Conservation (phyloP, 352 stramenopile species). For the Thraustochytrium striatum region DNA sequence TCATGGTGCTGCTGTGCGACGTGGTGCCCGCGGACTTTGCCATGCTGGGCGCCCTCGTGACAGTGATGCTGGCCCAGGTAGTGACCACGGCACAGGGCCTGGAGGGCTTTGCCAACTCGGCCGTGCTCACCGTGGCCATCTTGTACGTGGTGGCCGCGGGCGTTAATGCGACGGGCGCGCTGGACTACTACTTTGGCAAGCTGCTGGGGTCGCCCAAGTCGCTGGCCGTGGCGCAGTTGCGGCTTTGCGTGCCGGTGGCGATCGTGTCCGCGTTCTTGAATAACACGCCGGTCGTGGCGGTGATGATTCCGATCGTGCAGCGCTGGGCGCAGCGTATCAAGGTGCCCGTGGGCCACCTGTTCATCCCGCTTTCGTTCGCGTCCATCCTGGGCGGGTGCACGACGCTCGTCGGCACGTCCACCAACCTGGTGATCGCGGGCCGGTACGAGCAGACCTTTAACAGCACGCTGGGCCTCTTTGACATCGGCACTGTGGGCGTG, state of each 20-base stretch:
- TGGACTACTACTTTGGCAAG: slow-evolving; percentile 68
- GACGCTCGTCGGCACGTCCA: slow-evolving; percentile 68
- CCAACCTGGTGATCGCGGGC: slow-evolving; percentile 66
- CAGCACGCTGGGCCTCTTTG: slow-evolving; percentile 62
- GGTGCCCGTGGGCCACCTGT: slow-evolving; percentile 58
- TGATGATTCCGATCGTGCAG: slow-evolving; percentile 70
- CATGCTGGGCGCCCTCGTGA: slow-evolving; percentile 56
- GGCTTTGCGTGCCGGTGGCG: slow-evolving; percentile 63
- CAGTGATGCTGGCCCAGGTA: slow-evolving; percentile 61
- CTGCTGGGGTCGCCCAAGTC: slow-evolving; percentile 61
- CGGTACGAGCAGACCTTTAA: slow-evolving; percentile 58
- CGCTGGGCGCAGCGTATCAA: slow-evolving; percentile 61
- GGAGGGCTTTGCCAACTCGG: slow-evolving; percentile 63
- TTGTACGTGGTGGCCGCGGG: slow-evolving; percentile 65
- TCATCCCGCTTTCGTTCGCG: slow-evolving; percentile 66
- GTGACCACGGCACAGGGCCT: slow-evolving; percentile 61
- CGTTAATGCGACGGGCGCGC: slow-evolving; percentile 61
- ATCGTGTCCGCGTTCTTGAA: slow-evolving; percentile 68
- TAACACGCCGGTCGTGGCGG: slow-evolving; percentile 68
- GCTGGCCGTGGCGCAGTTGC: slow-evolving; percentile 58
- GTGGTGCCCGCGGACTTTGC: slow-evolving; percentile 50
- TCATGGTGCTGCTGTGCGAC: slow-evolving; percentile 20
- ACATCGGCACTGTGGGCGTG: slow-evolving; percentile 62
- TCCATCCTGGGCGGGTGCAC: slow-evolving; percentile 67
- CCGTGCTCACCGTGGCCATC: slow-evolving; percentile 63